phyloP scores from a whole-genome alignment of 163 green algal species.

The Volvox carteri region DNA sequence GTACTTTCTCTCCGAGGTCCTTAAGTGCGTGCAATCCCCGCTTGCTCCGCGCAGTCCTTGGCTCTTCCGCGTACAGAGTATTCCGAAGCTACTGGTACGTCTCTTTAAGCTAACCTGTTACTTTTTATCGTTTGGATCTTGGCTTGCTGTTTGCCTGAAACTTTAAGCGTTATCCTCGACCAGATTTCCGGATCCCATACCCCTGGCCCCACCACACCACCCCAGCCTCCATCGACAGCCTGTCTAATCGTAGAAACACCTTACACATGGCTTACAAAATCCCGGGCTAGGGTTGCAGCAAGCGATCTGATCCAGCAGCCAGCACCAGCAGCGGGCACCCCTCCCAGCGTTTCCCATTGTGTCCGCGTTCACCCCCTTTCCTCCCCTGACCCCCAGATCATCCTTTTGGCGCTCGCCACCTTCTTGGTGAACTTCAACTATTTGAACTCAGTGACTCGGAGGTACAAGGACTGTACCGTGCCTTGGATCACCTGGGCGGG shows the following conservation, averaged over 20 bases:
- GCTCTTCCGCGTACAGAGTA: background rate
- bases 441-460: background rate
- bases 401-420: background rate
- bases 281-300: no score
- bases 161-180: background rate
- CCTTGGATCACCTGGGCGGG: background rate
- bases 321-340: background rate
- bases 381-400: background rate
- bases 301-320: no score
- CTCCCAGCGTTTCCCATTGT: background rate
- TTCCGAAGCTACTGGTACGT: background rate
- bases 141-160: background rate
- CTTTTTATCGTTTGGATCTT: background rate
- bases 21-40: background rate
- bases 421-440: background rate
- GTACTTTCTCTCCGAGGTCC: no score
- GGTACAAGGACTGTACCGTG: constrained; percentile 47
- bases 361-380: background rate
- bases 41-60: background rate
- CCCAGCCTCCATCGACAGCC: no score
- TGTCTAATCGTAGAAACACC: background rate
- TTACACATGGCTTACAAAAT: background rate
- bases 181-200: no score
- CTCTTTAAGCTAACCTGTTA: background rate
- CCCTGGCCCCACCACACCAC: no score